Evolutionary conservation across 2,329 filamentous ascomycete species (phyloP), one percentile per base, ranked within the genome.

Genomic region (Exophiala lecanii-corni): DNA sequence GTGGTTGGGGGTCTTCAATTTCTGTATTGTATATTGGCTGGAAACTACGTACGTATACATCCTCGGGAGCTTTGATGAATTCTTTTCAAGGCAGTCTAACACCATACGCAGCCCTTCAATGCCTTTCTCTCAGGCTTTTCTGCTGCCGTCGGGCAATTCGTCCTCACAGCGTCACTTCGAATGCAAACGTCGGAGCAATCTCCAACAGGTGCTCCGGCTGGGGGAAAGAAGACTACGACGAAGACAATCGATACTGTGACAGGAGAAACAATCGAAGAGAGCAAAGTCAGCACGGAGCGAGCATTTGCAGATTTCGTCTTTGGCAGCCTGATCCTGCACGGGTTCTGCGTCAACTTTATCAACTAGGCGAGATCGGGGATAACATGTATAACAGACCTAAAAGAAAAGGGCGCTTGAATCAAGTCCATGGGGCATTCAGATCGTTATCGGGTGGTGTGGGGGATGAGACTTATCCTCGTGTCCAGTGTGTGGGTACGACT

Each of bases 321-420:
- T 57, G 92, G 91, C 64, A 96, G 89, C 66, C 66, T 98, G 65
- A 87, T 97, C 63, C 71, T 97, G 65, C 92, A 98, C 73, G 95
- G 97, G 72, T 98, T 98, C 76, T 96, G 89, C 70, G 82, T 97
- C 65, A 98, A 98, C 77, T 98, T 98, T 68, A 97, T 98, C 74
- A 98, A 98, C 77, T 98, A 44, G 34, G 43, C 18, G 15, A 17
- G 9, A 23, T 19, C n/a, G n/a, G n/a, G n/a, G n/a, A n/a, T n/a
- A n/a, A n/a, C n/a, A n/a, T n/a, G n/a, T n/a, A n/a, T n/a, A n/a
- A n/a, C n/a, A n/a, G n/a, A n/a, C n/a, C n/a, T n/a, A n/a, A n/a
- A n/a, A n/a, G n/a, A n/a, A n/a, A n/a, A n/a, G n/a, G n/a, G n/a
- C n/a, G n/a, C n/a, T n/a, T n/a, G n/a, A n/a, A n/a, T n/a, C n/a